These are phyloP conservation scores for Cornus suecica DNA, from an alignment of 148 eudicot genomes.

Conservation along the genomic window DNA sequence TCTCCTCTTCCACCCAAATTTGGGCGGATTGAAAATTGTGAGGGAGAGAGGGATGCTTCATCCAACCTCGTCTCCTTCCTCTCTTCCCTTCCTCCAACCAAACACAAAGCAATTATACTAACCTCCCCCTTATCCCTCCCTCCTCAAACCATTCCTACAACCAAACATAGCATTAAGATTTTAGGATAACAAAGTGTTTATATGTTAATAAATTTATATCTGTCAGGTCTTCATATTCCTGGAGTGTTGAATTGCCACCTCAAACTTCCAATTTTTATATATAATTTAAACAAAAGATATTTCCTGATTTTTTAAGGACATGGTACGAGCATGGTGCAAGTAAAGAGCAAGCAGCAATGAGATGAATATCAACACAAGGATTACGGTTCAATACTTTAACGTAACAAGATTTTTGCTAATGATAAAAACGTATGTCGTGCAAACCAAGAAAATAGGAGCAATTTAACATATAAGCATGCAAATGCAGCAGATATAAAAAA, in stretches of 20 bases:
- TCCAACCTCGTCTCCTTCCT: too few relatives aligned
- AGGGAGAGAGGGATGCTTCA: too few relatives aligned
- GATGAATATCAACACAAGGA: neutral
- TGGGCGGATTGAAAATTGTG: too few relatives aligned
- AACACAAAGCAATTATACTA: too few relatives aligned
- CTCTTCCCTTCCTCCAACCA: too few relatives aligned
- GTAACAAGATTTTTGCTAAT: neutral
- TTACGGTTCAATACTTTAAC: neutral
- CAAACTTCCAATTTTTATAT: neutral
- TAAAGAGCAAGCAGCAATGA: neutral
- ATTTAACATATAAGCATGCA: neutral
- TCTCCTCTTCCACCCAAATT: too few relatives aligned
- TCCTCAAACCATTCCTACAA: too few relatives aligned
- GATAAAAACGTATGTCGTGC: neutral
- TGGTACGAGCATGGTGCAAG: neutral
- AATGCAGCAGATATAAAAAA: constrained; percentile 1
- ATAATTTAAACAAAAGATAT: neutral
- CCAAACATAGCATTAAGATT: too few relatives aligned
- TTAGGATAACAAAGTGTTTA: neutral
- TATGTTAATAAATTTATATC: neutral
- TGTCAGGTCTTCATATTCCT: neutral
- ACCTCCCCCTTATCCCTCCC: too few relatives aligned
- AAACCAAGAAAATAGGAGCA: neutral
- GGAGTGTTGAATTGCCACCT: neutral
- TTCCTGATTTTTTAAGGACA: neutral